These are phyloP conservation scores for Gossypium davidsonii DNA, from an alignment of 441 rosid species.

Conservation along the genomic window DNA sequence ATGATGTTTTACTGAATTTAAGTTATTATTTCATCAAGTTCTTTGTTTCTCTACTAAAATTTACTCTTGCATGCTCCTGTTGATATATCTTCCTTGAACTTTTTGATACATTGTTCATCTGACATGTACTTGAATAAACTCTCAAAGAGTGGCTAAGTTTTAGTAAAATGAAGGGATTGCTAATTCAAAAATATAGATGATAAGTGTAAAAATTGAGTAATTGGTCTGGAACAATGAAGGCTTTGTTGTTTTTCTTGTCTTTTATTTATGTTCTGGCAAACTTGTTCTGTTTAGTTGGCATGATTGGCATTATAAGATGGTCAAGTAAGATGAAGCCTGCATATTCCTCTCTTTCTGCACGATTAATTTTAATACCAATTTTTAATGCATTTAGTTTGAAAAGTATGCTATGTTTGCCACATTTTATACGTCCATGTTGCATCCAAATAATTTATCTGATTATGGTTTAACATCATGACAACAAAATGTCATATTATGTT, in stretches of 20 bases:
- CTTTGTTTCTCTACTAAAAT: background rate
- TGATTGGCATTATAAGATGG: background rate
- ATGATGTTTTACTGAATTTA: background rate
- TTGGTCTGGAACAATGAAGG: background rate
- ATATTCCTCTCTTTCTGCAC: background rate
- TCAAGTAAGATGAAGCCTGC: background rate
- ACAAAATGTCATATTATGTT: background rate
- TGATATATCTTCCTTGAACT: background rate
- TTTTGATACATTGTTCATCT: background rate
- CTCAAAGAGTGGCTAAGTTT: background rate
- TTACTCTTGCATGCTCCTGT: background rate
- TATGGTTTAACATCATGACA: background rate
- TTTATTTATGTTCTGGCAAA: background rate
- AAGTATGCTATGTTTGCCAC: background rate
- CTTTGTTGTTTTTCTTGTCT: background rate
- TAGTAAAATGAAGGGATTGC: background rate
- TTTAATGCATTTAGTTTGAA: background rate
- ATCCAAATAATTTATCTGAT: background rate
- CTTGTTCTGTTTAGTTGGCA: slow-evolving; percentile 5
- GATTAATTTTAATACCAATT: background rate
- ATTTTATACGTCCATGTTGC: background rate
- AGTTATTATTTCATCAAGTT: background rate
- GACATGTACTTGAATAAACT: slow-evolving; percentile 3
- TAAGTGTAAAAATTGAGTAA: background rate
- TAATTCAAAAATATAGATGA: background rate